Evolutionary conservation across 768 basidiomycete species (phyloP), one percentile per base, ranked within the genome.

Genomic region (Calvatia gigantea): DNA sequence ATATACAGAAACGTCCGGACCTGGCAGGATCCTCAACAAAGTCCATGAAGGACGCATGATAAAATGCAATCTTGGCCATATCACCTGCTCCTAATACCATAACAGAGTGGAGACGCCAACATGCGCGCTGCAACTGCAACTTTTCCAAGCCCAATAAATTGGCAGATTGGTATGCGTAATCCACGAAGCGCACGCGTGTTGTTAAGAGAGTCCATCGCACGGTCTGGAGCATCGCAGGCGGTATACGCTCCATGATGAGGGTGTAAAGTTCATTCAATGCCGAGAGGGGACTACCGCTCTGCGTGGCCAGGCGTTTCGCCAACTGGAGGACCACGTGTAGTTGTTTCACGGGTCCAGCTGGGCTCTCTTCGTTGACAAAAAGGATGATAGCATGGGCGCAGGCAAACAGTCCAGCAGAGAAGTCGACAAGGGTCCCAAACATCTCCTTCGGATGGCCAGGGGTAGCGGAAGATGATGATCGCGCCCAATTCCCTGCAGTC

Each of bases 371-470:
- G 11, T 28, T 37, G 23, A 60, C 29, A 28, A 51, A 60, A 25
- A 32, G 56, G 11, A 57, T 42, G 9, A 48, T 39, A 8, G 55
- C 49, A 6, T 37, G n/a, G 3, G 59, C 50, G 19, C 27, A 56
- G 4, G 46, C 38, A 25, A 46, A 60, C 2, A 39, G 25, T 11
- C 54, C 49, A 4, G 55, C 52, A 5, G 51, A 51, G 12, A 49
- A 47, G 21, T 42, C 28, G 15, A 57, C 44, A 9, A 56, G 44
- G n/a, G 2, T 8, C 38, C 21, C 42, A 9, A 12, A 57, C 7
- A 4, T 47, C 46, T 3, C 19, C 15, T 39, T 60, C 44, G 3
- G 50, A 32, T 4, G 55, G 55, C 59, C 59, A 60, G n/a, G 59
- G 38, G n/a, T n/a, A 43, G 35, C 2, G 39, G 27, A 3, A 43